Base-by-base conservation (phyloP, 2,329 filamentous ascomycete species). In the Pestalotiopsis sp. region DNA sequence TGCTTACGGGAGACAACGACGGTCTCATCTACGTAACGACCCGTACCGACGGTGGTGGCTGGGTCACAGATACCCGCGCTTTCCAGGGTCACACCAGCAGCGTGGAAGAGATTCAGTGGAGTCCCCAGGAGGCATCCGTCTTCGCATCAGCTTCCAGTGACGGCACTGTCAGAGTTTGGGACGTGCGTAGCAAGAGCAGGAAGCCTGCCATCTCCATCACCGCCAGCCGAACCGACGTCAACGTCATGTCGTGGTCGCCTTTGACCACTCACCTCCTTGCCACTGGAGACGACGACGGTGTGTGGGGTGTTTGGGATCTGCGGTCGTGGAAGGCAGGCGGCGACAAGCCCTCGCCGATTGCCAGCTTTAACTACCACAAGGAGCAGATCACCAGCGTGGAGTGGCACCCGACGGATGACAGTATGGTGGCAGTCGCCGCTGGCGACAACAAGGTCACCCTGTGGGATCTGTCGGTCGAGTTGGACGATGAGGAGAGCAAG, bases 341-440 rank as follows among this genome's bases (percentile, higher is more conserved):
- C 6, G 82, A 86, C 74, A 88, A 86, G 82, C 91, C 92, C 5
- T 91, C 91, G 62, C 93, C 96, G 1, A 93, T 98, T n/a, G 96
- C 96, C 3, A 92, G 92, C 75, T 99, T 98, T 83, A 87, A 90
- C 77, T 98, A 97, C 85, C 95, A 99, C 86, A 95, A 94, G 81
- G 94, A 98, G 81, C 96, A 97, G 75, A 94, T 99, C 75, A 99
- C 96, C 6, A 94, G 92, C 74, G 88, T 99, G 52, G 95, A 98
- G 83, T 99, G 96, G 95, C 95, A 98, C 81, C 95, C 96, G 2
- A 95, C 93, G 1, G 96, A 99, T 77, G 95, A 99, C 85, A 97
- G 93, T 79, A 97, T 98, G 76, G 90, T 99, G 17, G 93, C 94
- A 2, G 94, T 98, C 57, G 95, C 93, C 25, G 93, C 94, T 0